phyloP scores from a whole-genome alignment of 2,329 filamentous ascomycete genomes.

The Aspergillus caelatus region DNA sequence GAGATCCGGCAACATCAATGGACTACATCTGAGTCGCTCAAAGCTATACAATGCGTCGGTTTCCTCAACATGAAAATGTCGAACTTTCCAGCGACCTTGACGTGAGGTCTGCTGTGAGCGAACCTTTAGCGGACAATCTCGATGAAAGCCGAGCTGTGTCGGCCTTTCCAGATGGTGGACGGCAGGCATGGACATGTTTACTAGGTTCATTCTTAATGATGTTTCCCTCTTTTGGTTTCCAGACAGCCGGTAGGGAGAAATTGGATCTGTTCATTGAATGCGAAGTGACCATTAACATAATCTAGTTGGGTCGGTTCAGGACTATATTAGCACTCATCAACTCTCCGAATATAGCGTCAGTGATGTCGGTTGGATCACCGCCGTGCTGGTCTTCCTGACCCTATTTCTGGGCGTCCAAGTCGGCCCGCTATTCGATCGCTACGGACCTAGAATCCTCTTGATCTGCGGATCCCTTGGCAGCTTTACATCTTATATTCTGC shows the following conservation, averaged over 20 bases:
- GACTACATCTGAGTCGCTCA: not conserved
- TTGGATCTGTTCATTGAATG: not conserved
- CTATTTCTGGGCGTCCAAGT: slow-evolving; percentile 52
- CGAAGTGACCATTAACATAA: not conserved
- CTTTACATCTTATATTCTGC: slow-evolving; percentile 47
- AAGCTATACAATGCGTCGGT: not conserved
- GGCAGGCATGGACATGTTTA: slow-evolving; percentile 38
- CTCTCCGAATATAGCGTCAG: slow-evolving; percentile 45
- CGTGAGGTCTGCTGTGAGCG: not conserved
- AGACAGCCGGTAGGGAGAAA: slow-evolving; percentile 36
- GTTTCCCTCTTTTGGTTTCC: slow-evolving; percentile 50
- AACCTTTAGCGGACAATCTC: not conserved
- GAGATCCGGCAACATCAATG: not conserved
- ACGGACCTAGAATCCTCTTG: slow-evolving; percentile 48
- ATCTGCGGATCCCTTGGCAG: slow-evolving; percentile 42
- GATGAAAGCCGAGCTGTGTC: not conserved
- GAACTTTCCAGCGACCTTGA: not conserved
- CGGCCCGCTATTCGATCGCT: slow-evolving; percentile 53
- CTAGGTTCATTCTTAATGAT: slow-evolving; percentile 39
- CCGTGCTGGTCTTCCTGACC: slow-evolving; percentile 50
- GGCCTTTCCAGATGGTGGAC: slow-evolving; percentile 35
- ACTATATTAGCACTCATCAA: slow-evolving; percentile 51
- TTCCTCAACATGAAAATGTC: not conserved
- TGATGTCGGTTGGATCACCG: slow-evolving; percentile 55
- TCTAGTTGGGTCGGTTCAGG: slow-evolving; percentile 52